These are phyloP conservation scores for Maudiozyma saulgeensis DNA, from an alignment of 805 yeast species.

Conservation along the genomic window DNA sequence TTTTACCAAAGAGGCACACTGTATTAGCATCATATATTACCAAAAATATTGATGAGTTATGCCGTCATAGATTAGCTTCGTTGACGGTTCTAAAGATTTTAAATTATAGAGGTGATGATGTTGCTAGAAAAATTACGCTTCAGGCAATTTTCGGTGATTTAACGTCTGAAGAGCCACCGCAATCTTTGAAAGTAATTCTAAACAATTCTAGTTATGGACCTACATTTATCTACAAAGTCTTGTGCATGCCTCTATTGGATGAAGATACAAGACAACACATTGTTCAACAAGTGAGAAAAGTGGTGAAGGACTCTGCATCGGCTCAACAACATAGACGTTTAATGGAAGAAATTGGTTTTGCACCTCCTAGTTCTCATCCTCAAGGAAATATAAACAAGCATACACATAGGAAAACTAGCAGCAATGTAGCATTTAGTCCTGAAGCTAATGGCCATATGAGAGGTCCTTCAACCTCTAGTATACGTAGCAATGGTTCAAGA, in stretches of 20 bases:
- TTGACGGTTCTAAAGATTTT: constrained; percentile 71
- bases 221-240: constrained; percentile 67
- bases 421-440: constrained; percentile 17
- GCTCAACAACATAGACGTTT: constrained; percentile 74
- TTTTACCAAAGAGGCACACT: constrained; percentile 52
- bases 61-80: constrained; percentile 78
- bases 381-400: not conserved
- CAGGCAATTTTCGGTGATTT: constrained; percentile 54
- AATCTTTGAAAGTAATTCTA: constrained; percentile 47
- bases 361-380: constrained; percentile 5
- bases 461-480: constrained; percentile 26
- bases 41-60: constrained; percentile 52
- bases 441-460: constrained; percentile 21
- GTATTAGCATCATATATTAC: constrained; percentile 54
- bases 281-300: constrained; percentile 49
- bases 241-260: constrained; percentile 62
- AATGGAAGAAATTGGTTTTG: constrained; percentile 83
- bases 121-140: constrained; percentile 53
- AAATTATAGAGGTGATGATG: constrained; percentile 55
- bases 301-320: constrained; percentile 51
- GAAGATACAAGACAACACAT: constrained; percentile 48
- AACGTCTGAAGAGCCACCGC: constrained; percentile 33
- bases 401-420: constrained; percentile 18
- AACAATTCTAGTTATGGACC: constrained; percentile 63
- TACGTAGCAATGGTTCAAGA: constrained; percentile 24